phyloP scores from a whole-genome alignment of 345 rosid species.

The Anacardium occidentale region DNA sequence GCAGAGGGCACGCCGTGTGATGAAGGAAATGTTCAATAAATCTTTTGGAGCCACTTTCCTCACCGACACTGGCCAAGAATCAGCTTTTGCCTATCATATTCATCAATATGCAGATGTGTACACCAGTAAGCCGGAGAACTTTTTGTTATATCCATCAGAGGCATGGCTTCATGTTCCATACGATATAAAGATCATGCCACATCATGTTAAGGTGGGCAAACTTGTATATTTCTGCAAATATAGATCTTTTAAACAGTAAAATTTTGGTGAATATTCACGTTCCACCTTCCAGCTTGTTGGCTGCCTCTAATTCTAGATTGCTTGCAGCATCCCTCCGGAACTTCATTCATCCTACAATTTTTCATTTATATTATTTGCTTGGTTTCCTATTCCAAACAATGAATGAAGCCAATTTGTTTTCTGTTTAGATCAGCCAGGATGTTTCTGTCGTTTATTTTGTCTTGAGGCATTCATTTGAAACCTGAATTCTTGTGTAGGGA shows the following conservation, averaged over 20 bases:
- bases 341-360: not conserved
- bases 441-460: not conserved
- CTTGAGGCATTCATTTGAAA: not conserved
- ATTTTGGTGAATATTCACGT: not conserved
- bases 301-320: not conserved
- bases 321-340: not conserved
- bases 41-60: slow-evolving; percentile 98
- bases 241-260: not conserved
- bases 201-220: slow-evolving; percentile 77
- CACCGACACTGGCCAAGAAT: slow-evolving; percentile 88
- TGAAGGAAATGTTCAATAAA: slow-evolving; percentile 87
- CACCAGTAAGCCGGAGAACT: slow-evolving; percentile 93
- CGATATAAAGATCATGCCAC: slow-evolving; percentile 96
- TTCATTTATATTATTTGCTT: not conserved
- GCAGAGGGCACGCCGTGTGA: slow-evolving; percentile 57
- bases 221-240: not conserved
- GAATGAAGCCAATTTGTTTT: not conserved
- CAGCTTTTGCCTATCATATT: slow-evolving; percentile 93
- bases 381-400: not conserved
- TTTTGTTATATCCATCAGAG: slow-evolving; percentile 68
- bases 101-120: slow-evolving; percentile 92
- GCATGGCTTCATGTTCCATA: slow-evolving; percentile 95
- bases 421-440: not conserved
- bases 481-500: not conserved
- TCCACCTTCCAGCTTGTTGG: not conserved